Evolutionary conservation across 164 flowering plant species (phyloP).

Genomic region (Magnolia kwangsiensis): DNA sequence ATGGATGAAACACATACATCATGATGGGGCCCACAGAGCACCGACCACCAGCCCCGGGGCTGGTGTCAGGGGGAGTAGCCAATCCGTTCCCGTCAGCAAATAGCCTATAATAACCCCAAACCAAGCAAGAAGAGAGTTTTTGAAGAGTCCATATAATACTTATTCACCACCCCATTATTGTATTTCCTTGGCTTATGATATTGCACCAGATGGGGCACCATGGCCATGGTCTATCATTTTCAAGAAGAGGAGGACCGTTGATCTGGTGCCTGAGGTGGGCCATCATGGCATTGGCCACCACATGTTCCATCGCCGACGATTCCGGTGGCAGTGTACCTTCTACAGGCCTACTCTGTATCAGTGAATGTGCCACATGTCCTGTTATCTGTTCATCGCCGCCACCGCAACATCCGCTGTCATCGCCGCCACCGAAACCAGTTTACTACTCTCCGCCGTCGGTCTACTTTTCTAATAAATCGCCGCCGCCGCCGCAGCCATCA

Average conservation of each 20-base stretch:
- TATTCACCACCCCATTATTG: background rate
- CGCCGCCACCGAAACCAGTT: conserved; percentile 17
- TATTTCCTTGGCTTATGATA: conserved; percentile 3
- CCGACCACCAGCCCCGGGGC: no score
- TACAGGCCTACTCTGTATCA: conserved; percentile 47
- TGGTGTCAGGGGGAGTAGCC: no score
- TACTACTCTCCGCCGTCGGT: conserved; percentile 13
- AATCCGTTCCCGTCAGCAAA: background rate
- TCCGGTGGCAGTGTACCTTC: conserved; percentile 13
- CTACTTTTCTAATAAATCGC: conserved; percentile 5
- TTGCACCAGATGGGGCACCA: conserved; percentile 15
- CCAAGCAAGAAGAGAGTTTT: conserved; percentile 10
- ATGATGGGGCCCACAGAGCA: no score
- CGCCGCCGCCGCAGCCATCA: conserved; percentile 3
- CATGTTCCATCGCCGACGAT: conserved; percentile 17
- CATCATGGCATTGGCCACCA: conserved; percentile 14
- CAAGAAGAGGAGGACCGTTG: conserved; percentile 3
- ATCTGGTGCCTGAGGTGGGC: conserved; percentile 6
- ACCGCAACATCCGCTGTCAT: conserved; percentile 15
- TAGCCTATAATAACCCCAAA: conserved; percentile 8
- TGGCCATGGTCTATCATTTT: conserved; percentile 3
- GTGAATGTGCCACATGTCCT: conserved; percentile 59
- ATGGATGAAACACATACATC: no score
- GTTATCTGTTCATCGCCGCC: conserved; percentile 55
- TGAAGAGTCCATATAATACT: background rate